Evolutionary conservation across 441 rosid species (phyloP).

Genomic region (Populus trichocarpa): DNA sequence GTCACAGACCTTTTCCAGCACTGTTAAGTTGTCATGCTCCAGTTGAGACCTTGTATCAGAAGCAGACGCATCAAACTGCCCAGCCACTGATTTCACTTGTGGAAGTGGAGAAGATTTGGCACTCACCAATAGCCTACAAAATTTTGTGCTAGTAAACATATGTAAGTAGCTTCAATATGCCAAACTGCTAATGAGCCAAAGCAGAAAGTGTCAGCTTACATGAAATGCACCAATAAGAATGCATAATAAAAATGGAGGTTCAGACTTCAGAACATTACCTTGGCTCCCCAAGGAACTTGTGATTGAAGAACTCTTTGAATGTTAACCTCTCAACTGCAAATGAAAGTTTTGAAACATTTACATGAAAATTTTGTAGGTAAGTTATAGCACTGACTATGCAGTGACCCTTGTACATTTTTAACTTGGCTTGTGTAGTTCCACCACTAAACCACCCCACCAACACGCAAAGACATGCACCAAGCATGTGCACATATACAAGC

Average conservation of each 20-base stretch:
- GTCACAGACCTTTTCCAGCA: constrained; percentile 21
- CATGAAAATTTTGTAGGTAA: neutral
- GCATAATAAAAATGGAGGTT: neutral
- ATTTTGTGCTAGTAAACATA: constrained; percentile 22
- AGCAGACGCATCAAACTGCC: constrained; percentile 33
- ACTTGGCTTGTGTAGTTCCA: neutral
- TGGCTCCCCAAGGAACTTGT: constrained; percentile 55
- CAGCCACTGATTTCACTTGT: constrained; percentile 21
- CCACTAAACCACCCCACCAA: neutral
- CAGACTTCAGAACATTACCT: constrained; percentile 38
- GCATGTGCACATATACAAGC: neutral
- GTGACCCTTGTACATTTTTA: neutral
- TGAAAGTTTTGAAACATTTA: constrained; percentile 9
- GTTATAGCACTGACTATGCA: constrained; percentile 4
- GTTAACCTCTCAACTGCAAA: constrained; percentile 65
- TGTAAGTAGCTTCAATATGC: constrained; percentile 1
- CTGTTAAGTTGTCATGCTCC: constrained; percentile 25
- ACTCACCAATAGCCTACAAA: constrained; percentile 42
- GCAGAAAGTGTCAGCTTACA: constrained; percentile 5
- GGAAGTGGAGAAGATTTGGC: constrained; percentile 19
- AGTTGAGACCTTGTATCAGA: constrained; percentile 32
- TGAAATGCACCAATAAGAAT: constrained; percentile 13
- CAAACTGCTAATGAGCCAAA: neutral
- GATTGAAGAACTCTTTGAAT: constrained; percentile 75
- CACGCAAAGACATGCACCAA: neutral